These are phyloP conservation scores for Alternaria dauci DNA, from an alignment of 2,329 filamentous ascomycete species.

Conservation along the genomic window DNA sequence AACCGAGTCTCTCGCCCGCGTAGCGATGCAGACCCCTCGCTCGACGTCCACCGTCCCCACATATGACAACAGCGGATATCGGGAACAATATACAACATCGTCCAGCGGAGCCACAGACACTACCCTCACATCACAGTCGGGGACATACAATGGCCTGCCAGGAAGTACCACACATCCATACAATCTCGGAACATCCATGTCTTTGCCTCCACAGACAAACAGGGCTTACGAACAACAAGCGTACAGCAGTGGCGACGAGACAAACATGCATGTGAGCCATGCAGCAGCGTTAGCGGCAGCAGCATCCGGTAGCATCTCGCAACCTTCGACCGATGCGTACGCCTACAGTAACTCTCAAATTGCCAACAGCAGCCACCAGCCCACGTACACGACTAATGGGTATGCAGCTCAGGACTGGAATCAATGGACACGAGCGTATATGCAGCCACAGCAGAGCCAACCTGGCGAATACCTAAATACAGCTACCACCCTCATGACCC, in stretches of 20 bases:
- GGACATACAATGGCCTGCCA: slow-evolving; percentile 32
- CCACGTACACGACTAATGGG: slow-evolving; percentile 37
- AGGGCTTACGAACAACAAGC: slow-evolving; percentile 39
- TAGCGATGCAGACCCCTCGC: slow-evolving; percentile 42
- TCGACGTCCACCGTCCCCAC: slow-evolving; percentile 23
- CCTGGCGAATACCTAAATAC: slow-evolving; percentile 49
- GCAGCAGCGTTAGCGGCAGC: slow-evolving; percentile 41
- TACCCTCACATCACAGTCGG: slow-evolving; percentile 28
- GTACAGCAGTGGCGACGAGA: slow-evolving; percentile 38
- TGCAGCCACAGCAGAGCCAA: slow-evolving; percentile 35
- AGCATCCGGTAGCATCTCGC: slow-evolving; percentile 31
- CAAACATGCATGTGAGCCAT: slow-evolving; percentile 40
- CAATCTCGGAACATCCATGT: slow-evolving; percentile 32
- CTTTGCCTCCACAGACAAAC: slow-evolving; percentile 32
- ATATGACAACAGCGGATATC: slow-evolving; percentile 38
- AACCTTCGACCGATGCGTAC: slow-evolving; percentile 34
- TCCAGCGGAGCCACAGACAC: slow-evolving; percentile 31
- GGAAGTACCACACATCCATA: slow-evolving; percentile 34
- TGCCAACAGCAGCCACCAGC: slow-evolving; percentile 25
- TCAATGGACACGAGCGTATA: slow-evolving; percentile 47
- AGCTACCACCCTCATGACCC: slow-evolving; percentile 51
- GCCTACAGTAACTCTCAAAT: slow-evolving; percentile 35
- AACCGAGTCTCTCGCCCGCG: slow-evolving; percentile 54
- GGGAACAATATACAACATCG: slow-evolving; percentile 34
- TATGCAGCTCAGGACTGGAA: slow-evolving; percentile 46